Evolutionary conservation across 805 yeast species (phyloP), one percentile per base, ranked within the genome.

Genomic region (Ogataea pignaliae): DNA sequence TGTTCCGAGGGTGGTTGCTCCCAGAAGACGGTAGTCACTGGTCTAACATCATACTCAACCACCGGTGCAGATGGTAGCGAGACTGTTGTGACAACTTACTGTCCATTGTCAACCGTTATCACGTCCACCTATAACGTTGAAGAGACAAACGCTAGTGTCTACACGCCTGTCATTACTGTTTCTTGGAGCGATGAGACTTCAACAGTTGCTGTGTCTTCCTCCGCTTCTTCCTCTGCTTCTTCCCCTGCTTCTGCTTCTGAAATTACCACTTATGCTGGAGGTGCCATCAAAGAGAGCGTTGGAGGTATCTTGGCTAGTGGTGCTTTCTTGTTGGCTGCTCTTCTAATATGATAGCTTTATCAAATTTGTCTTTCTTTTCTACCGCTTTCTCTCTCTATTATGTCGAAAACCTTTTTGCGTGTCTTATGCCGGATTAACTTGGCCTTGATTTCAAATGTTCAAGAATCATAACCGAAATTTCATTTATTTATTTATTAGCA

Each of bases 81-180:
- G 37, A 64, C 70, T 18, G 56, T 62, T 29, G 63, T 60, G 56
- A 65, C 73, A 36, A 63, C 72, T 18, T 66, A 57, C 57, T 61
- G 66, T 47, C 66, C 69, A 43, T 39, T 48, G 28, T 31, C 53
- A 34, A 49, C 47, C 10, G 31, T 56, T 34, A 11, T 54, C 10
- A 36, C 59, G 38, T 53, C 47, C 14, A 21, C 33, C 31, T 43
- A 41, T 34, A 17, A 40, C 34, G 14, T 14, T 37, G 35, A 35
- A 17, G n/a, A 39, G 21, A 40, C 45, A 13, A 38, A 39, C 3
- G 12, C 34, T 29, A 17, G 31, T 10, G 38, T 40, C 15, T 36
- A 18, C 26, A 40, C 47, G 17, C 44, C 47, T 30, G 43, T 40
- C 6, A 36, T 40, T 13, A 38, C 43, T 16, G 18, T 40, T 21